Evolutionary conservation across 2,329 filamentous ascomycete species (phyloP).

Genomic region (Fusarium sp.): DNA sequence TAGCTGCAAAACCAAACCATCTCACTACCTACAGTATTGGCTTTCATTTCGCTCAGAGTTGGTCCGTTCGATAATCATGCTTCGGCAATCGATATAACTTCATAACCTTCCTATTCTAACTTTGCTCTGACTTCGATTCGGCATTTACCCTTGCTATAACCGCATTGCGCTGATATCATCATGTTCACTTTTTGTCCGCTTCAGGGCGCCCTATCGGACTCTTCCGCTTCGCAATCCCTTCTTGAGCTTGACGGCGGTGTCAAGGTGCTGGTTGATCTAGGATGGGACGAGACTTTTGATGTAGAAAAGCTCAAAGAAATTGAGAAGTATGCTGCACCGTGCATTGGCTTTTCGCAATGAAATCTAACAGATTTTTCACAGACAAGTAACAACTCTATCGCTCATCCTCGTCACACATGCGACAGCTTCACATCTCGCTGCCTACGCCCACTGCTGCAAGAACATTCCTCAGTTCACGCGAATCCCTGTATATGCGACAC

Average conservation of each 20-base stretch:
- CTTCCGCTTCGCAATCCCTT: slow-evolving; percentile 91
- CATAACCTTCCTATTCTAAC: background rate
- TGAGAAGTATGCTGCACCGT: slow-evolving; percentile 74
- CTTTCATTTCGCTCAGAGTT: background rate
- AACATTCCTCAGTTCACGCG: slow-evolving; percentile 91
- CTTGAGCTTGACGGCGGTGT: slow-evolving; percentile 96
- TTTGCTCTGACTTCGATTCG: slow-evolving; percentile 12
- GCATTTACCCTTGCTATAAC: slow-evolving; percentile 23
- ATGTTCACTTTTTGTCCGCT: slow-evolving; percentile 98
- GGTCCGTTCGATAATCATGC: slow-evolving; percentile 36
- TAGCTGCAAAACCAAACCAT: slow-evolving; percentile 22
- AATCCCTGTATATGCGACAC: slow-evolving; percentile 94
- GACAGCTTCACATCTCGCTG: slow-evolving; percentile 89
- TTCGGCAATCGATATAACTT: slow-evolving; percentile 31
- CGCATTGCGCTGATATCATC: slow-evolving; percentile 43
- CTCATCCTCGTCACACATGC: slow-evolving; percentile 95
- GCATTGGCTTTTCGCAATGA: background rate
- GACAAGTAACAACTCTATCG: slow-evolving; percentile 90
- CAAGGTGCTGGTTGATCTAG: slow-evolving; percentile 93
- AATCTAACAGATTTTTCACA: slow-evolving; percentile 52
- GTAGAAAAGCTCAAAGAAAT: slow-evolving; percentile 83
- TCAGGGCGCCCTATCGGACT: slow-evolving; percentile 89
- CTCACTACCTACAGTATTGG: background rate
- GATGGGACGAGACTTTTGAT: slow-evolving; percentile 95
- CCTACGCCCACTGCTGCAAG: slow-evolving; percentile 97